Base-by-base conservation (phyloP, 2,329 filamentous ascomycete species). In the Colletotrichum eleusines region DNA sequence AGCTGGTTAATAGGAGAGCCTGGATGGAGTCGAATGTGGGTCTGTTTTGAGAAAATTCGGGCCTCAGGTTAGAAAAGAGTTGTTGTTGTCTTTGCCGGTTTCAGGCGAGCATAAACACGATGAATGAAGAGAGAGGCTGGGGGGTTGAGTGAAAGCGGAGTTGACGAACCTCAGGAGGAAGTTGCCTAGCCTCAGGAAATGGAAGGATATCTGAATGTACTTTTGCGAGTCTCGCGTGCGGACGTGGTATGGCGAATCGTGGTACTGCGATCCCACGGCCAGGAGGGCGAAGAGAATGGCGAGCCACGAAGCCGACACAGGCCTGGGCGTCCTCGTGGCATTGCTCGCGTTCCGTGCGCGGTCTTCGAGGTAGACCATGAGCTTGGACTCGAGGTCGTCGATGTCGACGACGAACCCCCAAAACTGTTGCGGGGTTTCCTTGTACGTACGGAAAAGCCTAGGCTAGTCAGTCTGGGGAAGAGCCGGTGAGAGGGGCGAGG, bases 381-480 rank as follows among this genome's bases (percentile, higher is more conserved):
- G 82, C 72, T 86, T 88, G 5, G 88, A 86, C 74, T 91, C 89
- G 35, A 91, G 85, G 63, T 90, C 89, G 66, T 90, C 88, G 64
- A 91, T 88, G 74, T 91, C 89, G 68, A 90, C 86, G 23, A 91
- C 87, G 60, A 91, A 89, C 1, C 89, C 89, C 89, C 89, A 91
- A 74, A 91, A 91, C 1, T 88, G 88, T 59, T 91, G 89, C 1
- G 89, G 87, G 31, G 90, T 89, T 76, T 91, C 88, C 77, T 91
- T 91, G 80, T 91, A 91, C 2, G 89, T 88, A 54, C 88, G 86
- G 76, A 91, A 91, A 8, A 90, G 81, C 75, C 89, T 91, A 69
- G 61, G 11, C 23, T 2, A 18, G 65, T 73, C 38, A 74, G 54
- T 20, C 20, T 35, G 33, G 33, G n/a, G 11, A 16, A 42, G 28